Base-by-base conservation (phyloP, 2,329 filamentous ascomycete species). In the Scorias spongiosa region DNA sequence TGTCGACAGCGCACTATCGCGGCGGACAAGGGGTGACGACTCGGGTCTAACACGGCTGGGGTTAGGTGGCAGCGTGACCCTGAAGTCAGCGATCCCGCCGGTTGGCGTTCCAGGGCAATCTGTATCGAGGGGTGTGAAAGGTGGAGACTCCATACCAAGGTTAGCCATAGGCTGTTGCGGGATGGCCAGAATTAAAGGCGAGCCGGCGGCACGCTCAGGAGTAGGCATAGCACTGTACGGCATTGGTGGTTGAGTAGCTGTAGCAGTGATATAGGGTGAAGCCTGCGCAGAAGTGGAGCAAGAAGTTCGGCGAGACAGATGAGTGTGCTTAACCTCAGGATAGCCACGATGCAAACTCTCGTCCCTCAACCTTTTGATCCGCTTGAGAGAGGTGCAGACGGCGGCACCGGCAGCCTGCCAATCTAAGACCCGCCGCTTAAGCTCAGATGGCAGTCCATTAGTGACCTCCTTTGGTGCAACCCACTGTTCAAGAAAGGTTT, bases 361-460 rank as follows among this genome's bases (percentile, higher is more conserved):
- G 40, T 52, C 47, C 51, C 58, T 57, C 12, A 62, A 53, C 28
- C 52, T 50, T 9, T 55, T 48, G 39, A 63, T 54, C 26, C 62
- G 58, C 28, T 56, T 56, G 32, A 65, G 52, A 46, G 64, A 57
- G 40, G 66, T 69, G 49, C 60, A 56, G 29, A 69, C 61, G 32
- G 66, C 66, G 14, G 68, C 68, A 37, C 64, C 67, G 42, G 66
- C 60, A 40, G 63, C 61, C 49, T 64, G 61, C 52, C 69, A 60
- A 29, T 60, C 55, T 4, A 58, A 53, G 28, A 66, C 46, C 29
- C 50, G 51, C 10, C 54, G 49, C 41, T 57, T 52, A 11, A 70
- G 52, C 12, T 56, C 47, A 1, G 46, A 32, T 4, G 66, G 63
- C 10, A 70, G 57, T 14, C 29, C 32, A 8, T 34, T 41, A 55